A percentile compares a stretch with the other conserved stretches of the same genome.
Evolutionary conservation across 768 basidiomycete genomes (phyloP).

Genomic region (Boletus rubropictus): DNA sequence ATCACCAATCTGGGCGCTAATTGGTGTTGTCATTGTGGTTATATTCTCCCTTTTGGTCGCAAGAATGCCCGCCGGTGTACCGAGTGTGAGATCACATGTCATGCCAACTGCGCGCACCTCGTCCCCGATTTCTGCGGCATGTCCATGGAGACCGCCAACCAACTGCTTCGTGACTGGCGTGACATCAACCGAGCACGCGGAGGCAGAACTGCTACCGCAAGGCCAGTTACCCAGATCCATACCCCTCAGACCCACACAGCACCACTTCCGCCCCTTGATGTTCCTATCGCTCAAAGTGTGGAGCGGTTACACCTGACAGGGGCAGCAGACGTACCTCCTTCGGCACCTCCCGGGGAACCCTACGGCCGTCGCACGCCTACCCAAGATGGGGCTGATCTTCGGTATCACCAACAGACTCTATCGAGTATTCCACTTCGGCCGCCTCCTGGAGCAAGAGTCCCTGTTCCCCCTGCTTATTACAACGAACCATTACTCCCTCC

Average conservation of each 20-base stretch:
- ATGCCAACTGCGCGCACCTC: constrained; percentile 94
- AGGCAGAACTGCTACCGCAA: constrained; percentile 36
- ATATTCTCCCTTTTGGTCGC: constrained; percentile 92
- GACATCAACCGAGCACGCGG: constrained; percentile 78
- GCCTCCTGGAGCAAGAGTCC: constrained; percentile 35
- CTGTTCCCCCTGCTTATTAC: constrained; percentile 32
- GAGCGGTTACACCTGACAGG: constrained; percentile 44
- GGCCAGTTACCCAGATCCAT: constrained; percentile 31
- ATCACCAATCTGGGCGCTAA: constrained; percentile 96
- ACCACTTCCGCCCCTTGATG: constrained; percentile 29
- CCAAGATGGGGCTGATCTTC: constrained; percentile 37
- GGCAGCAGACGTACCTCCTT: constrained; percentile 33
- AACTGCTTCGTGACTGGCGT: constrained; percentile 82
- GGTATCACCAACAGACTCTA: constrained; percentile 35
- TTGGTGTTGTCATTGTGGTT: constrained; percentile 99
- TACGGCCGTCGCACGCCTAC: constrained; percentile 24
- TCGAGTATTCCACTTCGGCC: constrained; percentile 32
- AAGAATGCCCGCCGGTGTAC: constrained; percentile 96
- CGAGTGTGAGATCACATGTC: constrained; percentile 95
- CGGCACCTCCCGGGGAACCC: constrained; percentile 15
- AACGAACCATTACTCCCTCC: constrained; percentile 30
- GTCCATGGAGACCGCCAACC: constrained; percentile 99
- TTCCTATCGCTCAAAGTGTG: constrained; percentile 34
- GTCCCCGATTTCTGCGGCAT: constrained; percentile 99
- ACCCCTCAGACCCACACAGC: constrained; percentile 30